These are phyloP conservation scores for Venturia aucupariae DNA, from an alignment of 2,329 filamentous ascomycete genomes.

Conservation along the genomic window DNA sequence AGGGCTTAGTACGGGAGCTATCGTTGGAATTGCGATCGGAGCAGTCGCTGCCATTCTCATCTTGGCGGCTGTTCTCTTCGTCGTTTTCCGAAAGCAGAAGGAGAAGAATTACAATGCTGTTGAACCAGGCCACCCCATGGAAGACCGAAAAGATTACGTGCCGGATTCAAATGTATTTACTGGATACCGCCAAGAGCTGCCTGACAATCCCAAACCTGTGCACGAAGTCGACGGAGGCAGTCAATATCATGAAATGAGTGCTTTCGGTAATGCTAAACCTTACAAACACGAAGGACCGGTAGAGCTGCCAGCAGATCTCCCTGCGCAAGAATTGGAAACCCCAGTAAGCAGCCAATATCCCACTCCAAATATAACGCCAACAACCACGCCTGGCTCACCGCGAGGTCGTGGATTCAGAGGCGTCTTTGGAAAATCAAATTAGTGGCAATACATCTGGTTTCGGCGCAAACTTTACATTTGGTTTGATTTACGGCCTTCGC, in stretches of 20 bases:
- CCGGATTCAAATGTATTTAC: neutral
- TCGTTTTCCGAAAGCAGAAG: slow-evolving; percentile 10
- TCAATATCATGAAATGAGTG: slow-evolving; percentile 1
- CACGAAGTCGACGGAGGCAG: neutral
- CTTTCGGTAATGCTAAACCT: neutral
- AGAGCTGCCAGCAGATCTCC: neutral
- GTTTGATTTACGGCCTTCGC: neutral
- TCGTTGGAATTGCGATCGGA: slow-evolving; percentile 32
- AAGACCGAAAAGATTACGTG: neutral
- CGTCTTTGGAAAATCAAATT: neutral
- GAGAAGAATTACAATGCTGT: neutral
- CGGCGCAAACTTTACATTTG: neutral
- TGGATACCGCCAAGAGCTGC: neutral
- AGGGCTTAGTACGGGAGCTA: slow-evolving; percentile 27
- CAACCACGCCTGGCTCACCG: neutral
- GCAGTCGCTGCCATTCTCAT: slow-evolving; percentile 1
- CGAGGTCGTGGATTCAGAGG: neutral
- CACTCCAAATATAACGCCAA: neutral
- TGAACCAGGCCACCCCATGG: neutral
- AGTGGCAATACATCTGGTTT: neutral
- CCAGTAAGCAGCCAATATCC: neutral
- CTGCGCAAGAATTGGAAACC: neutral
- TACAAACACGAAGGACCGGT: neutral
- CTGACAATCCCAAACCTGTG: neutral
- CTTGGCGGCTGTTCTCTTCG: neutral